phyloP scores from a whole-genome alignment of 2,329 filamentous ascomycete genomes.

The Paecilomyces dactylethromorphus region DNA sequence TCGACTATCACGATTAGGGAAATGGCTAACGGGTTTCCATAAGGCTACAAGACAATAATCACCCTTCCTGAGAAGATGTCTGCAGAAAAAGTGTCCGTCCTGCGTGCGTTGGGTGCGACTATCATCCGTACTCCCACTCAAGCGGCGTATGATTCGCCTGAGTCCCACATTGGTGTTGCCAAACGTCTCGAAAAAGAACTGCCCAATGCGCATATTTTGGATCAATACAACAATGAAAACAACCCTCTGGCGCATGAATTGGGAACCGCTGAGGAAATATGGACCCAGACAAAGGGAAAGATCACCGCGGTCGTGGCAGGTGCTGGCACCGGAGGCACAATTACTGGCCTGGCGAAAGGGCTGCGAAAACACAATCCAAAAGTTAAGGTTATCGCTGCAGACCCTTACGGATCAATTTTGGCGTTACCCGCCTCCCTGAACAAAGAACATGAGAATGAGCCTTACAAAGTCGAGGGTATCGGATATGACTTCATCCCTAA shows the following conservation, averaged over 20 bases:
- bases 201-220: conserved; percentile 91
- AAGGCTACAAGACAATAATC: conserved; percentile 91
- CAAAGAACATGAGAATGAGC: conserved; percentile 68
- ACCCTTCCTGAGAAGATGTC: conserved; percentile 99
- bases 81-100: conserved; percentile 90
- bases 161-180: conserved; percentile 95
- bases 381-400: conserved; percentile 85
- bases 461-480: conserved; percentile 98
- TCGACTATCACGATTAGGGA: neutral
- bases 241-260: conserved; percentile 92
- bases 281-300: conserved; percentile 78
- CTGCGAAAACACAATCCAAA: conserved; percentile 79
- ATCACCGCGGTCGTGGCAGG: conserved; percentile 82
- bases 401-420: conserved; percentile 86
- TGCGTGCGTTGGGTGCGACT: conserved; percentile 88
- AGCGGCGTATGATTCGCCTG: conserved; percentile 87
- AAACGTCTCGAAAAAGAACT: conserved; percentile 87
- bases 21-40: neutral
- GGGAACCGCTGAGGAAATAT: conserved; percentile 94
- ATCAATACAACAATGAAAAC: conserved; percentile 88
- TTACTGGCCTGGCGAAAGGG: conserved; percentile 80
- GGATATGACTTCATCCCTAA: conserved; percentile 98
- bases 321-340: conserved; percentile 91
- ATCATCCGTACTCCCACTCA: conserved; percentile 97
- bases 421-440: conserved; percentile 77